Base-by-base conservation (phyloP, 140 eudicot species). In the Senecio squalidus region DNA sequence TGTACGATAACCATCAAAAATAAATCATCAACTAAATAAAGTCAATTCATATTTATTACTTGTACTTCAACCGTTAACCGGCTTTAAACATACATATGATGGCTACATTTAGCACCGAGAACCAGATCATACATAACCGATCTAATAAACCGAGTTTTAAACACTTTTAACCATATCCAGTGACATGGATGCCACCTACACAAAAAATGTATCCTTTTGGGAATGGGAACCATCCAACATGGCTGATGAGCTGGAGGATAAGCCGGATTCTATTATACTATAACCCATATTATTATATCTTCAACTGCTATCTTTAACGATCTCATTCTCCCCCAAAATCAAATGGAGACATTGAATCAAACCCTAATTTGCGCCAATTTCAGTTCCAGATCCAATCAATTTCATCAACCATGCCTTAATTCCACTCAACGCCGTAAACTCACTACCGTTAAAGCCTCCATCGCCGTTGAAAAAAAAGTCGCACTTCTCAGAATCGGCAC, bases 401-500 rank as follows among this genome's bases (percentile, higher is more conserved):
- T 70, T 14, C 70, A 62, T 28, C 55, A 68, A 4, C 75, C 60
- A 14, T 52, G 41, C 60, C 58, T 55, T 11, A 46, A 56, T 30
- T 57, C 60, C 8, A 36, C 3, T 48, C 45, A 10, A 27, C 67
- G 14, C 46, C 58, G 24, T 24, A 20, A 3, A 29, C 10, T 49
- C 18, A 2, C 24, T 17, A 21, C 73, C 15, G 47, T 65, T 2
- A 78, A 59, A 60, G 84, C 91, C 29, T 76, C 94, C 0, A 49
- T 81, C 58, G 90, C 94, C 38, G 80, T 76, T 16, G 94, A 83
- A 52, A 87, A 90, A 2, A 83, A 74, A 64, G 70, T 84, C 11
- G 87, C 96, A 2, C 77, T 88, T 4, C 34, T 88, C 20, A 70
- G 94, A 72, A 84, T 88, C 55, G 96, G 96, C 17, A 88, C 96